Base-by-base conservation (phyloP, 495 filamentous ascomycete species). In the Pseudoneurospora amorphoporcata region DNA sequence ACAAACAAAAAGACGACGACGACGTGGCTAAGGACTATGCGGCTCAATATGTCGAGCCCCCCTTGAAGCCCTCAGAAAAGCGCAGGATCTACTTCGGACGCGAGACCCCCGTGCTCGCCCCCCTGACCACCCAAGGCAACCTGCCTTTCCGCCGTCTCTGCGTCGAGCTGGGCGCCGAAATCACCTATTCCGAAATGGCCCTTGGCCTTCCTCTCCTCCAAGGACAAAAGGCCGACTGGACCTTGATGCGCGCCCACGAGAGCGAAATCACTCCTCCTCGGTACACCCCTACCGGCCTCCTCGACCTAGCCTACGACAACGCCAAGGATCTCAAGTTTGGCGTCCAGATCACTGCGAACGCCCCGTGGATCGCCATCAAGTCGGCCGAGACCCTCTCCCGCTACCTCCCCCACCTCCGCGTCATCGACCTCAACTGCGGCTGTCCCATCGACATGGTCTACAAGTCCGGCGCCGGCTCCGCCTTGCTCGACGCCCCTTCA, bases 131-230 rank as follows among this genome's bases (percentile, higher is more conserved):
- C 3, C 95, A 98, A 81, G 95, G 95, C n/a, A 99, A 99, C 76
- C 83, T 98, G 38, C 96, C 95, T 2, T 99, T 97, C 84, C 91
- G 95, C 61, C 88, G 96, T 69, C 88, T 99, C n/a, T 98, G 95
- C 77, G 89, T 90, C 0, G 90, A 91, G 69, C 87, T 98, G 23
- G 96, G 95, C 32, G 94, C 95, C 23, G 92, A 97, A 74, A 83
- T 96, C 42, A 99, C 95, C 4, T 98, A 97, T 83, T 98, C 95
- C 0, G 95, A 99, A 78, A 99, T 99, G 95, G 95, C 96, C 4
- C 92, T 98, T 89, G 89, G 93, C 43, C 81, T 97, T 76, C 93
- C 94, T 14, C 82, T 99, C 69, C 86, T 99, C n/a, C 94, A 98
- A 80, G 95, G 95, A 10, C 86, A 90, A 68, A 97, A 94, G 78